Evolutionary conservation across 805 yeast genomes (phyloP).

Genomic region (Kazachstania viticola): DNA sequence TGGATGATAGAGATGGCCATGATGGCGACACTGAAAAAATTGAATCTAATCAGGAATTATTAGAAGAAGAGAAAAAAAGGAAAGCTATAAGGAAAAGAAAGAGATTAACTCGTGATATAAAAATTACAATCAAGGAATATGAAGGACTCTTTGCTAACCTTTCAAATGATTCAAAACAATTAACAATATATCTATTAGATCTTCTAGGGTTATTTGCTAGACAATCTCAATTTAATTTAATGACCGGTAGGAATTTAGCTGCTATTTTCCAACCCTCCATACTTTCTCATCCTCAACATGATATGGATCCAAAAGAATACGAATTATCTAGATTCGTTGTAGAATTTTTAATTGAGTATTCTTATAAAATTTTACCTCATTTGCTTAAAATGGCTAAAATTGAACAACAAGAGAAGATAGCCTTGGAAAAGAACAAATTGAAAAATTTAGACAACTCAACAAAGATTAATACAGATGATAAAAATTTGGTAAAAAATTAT

Average conservation of each 20-base stretch:
- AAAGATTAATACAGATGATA: too few relatives aligned
- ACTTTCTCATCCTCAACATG: constrained; percentile 84
- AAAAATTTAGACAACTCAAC: background rate
- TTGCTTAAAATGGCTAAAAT: constrained; percentile 27
- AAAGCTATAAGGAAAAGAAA: constrained; percentile 40
- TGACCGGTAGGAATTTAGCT: constrained; percentile 89
- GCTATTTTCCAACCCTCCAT: constrained; percentile 97
- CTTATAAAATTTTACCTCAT: constrained; percentile 62
- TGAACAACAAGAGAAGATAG: constrained; percentile 8
- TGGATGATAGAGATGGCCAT: constrained; percentile 3
- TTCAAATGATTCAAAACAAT: constrained; percentile 70
- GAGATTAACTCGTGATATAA: constrained; percentile 50
- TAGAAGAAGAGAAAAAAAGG: constrained; percentile 19
- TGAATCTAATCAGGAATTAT: constrained; percentile 5
- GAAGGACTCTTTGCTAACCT: constrained; percentile 54
- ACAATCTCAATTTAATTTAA: constrained; percentile 64
- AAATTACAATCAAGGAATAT: constrained; percentile 59
- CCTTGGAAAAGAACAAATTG: background rate
- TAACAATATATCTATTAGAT: constrained; percentile 78
- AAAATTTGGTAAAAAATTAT: background rate
- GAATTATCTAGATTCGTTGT: constrained; percentile 77
- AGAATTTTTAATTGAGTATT: constrained; percentile 79
- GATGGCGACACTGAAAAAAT: constrained; percentile 11
- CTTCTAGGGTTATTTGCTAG: constrained; percentile 75
- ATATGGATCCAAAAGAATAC: constrained; percentile 85